Percentiles rank a stretch among this genome's conserved stretches.
phyloP scores from a whole-genome alignment of 1,139 yeast species.

The Lodderomyces orthopsilosis region DNA sequence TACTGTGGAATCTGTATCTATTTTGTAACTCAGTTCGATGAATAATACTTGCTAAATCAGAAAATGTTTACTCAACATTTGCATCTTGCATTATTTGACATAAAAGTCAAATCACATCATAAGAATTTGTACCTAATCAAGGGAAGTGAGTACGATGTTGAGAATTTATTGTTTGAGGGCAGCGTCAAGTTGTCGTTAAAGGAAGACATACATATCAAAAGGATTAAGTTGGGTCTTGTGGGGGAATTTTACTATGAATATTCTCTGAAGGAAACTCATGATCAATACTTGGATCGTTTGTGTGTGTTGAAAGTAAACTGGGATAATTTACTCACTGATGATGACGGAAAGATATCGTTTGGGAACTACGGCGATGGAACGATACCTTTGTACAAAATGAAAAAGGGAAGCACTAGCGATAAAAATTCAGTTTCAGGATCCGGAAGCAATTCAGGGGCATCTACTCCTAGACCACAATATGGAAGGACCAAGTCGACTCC shows the following conservation, averaged over 20 bases:
- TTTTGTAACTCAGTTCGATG: neutral
- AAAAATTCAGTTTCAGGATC: conserved; percentile 6
- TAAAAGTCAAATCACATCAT: conserved; percentile 46
- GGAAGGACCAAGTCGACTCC: conserved; percentile 12
- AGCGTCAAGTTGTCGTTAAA: conserved; percentile 54
- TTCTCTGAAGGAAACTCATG: conserved; percentile 39
- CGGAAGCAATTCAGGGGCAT: conserved; percentile 10
- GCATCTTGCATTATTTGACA: conserved; percentile 31
- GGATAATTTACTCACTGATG: conserved; percentile 52
- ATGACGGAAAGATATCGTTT: conserved; percentile 43
- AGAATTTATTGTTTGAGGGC: conserved; percentile 53
- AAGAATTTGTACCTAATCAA: conserved; percentile 52
- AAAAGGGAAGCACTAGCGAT: conserved; percentile 6
- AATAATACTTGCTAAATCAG: neutral
- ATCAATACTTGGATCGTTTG: conserved; percentile 48
- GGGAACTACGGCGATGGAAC: conserved; percentile 44
- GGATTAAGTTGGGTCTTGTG: conserved; percentile 42
- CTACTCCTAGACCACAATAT: conserved; percentile 12
- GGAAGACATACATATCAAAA: conserved; percentile 49
- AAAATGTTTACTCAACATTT: conserved; percentile 25
- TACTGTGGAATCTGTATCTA: neutral
- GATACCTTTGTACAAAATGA: conserved; percentile 15
- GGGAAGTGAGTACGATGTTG: conserved; percentile 60
- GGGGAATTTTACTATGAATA: conserved; percentile 60
- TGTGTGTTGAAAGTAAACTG: conserved; percentile 54